These are phyloP conservation scores for Petrea volubilis DNA, from an alignment of 257 asterid genomes.

Conservation along the genomic window DNA sequence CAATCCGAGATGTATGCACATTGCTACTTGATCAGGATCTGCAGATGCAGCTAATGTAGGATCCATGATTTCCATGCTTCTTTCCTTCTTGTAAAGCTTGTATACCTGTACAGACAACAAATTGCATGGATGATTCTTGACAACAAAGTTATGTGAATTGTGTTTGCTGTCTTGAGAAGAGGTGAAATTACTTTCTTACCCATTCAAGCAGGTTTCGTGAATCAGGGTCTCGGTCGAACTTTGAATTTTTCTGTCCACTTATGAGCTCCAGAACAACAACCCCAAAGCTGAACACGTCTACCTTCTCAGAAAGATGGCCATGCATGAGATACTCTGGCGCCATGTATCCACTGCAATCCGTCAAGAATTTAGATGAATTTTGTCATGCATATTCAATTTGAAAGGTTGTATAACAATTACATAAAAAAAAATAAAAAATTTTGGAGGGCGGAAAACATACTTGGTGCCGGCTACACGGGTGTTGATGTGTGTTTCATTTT, in stretches of 20 bases:
- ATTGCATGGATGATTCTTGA: background rate
- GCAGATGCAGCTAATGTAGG: slow-evolving; percentile 51
- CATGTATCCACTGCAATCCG: slow-evolving; percentile 70
- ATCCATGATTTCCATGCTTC: slow-evolving; percentile 53
- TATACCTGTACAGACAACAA: slow-evolving; percentile 47
- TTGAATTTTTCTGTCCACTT: slow-evolving; percentile 75
- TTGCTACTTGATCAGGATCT: slow-evolving; percentile 43
- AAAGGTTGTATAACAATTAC: background rate
- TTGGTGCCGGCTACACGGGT: slow-evolving; percentile 90
- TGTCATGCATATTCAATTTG: background rate
- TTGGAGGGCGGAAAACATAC: slow-evolving; percentile 36
- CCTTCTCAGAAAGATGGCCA: slow-evolving; percentile 73
- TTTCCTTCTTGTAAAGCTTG: slow-evolving; percentile 68
- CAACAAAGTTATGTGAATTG: background rate
- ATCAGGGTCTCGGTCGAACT: slow-evolving; percentile 57
- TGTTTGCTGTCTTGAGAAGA: background rate
- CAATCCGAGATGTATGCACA: slow-evolving; percentile 68
- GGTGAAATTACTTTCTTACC: slow-evolving; percentile 43
- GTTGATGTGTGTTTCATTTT: slow-evolving; percentile 71
- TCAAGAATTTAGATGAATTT: background rate
- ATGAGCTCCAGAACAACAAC: slow-evolving; percentile 81
- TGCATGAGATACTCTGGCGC: slow-evolving; percentile 85
- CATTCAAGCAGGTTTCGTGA: slow-evolving; percentile 67
- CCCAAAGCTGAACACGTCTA: slow-evolving; percentile 84
- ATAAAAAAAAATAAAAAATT: too few species aligned